Evolutionary conservation across 108 stramenopile species (phyloP).

Genomic region (Skeletonema costatum): DNA sequence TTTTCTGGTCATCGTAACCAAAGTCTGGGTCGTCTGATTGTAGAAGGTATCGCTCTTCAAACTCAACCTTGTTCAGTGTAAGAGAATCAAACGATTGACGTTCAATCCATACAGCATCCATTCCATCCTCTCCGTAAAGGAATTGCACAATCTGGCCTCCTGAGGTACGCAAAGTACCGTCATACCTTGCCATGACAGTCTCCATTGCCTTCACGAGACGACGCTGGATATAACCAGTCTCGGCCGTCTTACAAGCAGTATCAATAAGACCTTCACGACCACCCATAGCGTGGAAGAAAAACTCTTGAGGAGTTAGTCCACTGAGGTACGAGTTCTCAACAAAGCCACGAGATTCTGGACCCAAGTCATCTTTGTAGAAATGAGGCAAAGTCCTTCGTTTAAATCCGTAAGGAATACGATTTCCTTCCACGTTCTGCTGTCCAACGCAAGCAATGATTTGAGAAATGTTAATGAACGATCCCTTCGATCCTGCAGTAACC

Average conservation of each 20-base stretch:
- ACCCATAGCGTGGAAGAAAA: slow-evolving; percentile 99
- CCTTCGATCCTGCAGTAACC: slow-evolving; percentile 98
- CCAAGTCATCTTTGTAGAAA: slow-evolving; percentile 98
- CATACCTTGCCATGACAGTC: slow-evolving; percentile 96
- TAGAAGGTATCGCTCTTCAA: slow-evolving; percentile 78
- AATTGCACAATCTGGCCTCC: slow-evolving; percentile 96
- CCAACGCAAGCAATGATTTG: slow-evolving; percentile 99
- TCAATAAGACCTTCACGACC: slow-evolving; percentile 99
- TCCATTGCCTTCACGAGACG: slow-evolving; percentile 99
- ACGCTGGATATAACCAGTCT: slow-evolving; percentile 99
- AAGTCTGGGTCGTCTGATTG: slow-evolving; percentile 85
- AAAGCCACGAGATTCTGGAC: slow-evolving; percentile 97
- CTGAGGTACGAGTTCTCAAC: slow-evolving; percentile 99
- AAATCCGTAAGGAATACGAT: slow-evolving; percentile 99
- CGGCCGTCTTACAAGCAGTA: slow-evolving; percentile 99
- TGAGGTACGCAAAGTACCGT: slow-evolving; percentile 95
- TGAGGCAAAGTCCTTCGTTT: slow-evolving; percentile 97
- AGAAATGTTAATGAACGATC: slow-evolving; percentile 97
- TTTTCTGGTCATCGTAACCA: slow-evolving; percentile 78
- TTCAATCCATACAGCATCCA: slow-evolving; percentile 99
- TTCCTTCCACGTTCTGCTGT: slow-evolving; percentile 99
- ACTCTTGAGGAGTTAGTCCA: slow-evolving; percentile 97
- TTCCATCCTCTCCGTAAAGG: slow-evolving; percentile 99
- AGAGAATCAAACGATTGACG: slow-evolving; percentile 92
- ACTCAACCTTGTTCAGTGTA: slow-evolving; percentile 74